Percentiles rank a stretch among this genome's conserved stretches.
phyloP scores from a whole-genome alignment of 768 basidiomycete genomes.

The Pilatotrama ljubarskyi region DNA sequence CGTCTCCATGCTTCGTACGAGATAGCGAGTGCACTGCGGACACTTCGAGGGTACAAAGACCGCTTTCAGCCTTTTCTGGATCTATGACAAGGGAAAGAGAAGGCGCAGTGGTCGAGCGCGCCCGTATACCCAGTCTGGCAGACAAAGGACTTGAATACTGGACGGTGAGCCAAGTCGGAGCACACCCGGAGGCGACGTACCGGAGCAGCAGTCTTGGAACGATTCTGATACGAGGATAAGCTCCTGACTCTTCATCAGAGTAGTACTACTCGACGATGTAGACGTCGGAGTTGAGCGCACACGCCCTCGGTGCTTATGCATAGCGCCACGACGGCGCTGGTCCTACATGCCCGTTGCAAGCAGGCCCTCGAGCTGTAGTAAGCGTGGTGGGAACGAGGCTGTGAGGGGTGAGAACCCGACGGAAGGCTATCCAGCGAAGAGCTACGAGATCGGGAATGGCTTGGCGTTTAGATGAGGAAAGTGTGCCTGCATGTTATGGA shows the following conservation, averaged over 20 bases:
- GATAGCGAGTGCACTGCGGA: background rate
- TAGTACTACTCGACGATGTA: background rate
- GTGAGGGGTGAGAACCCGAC: slow-evolving; percentile 14
- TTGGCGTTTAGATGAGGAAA: slow-evolving; percentile 14
- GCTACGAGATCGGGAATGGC: slow-evolving; percentile 1
- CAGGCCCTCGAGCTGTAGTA: background rate
- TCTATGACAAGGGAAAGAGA: background rate
- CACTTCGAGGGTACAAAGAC: background rate
- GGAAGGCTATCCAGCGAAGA: background rate
- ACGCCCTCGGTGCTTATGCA: background rate
- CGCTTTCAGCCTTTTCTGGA: background rate
- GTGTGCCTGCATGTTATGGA: background rate
- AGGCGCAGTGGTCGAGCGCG: background rate
- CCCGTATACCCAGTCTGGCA: background rate
- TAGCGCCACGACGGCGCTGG: background rate
- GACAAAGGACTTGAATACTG: background rate
- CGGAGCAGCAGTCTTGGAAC: background rate
- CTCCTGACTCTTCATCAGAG: background rate
- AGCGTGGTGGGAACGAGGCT: slow-evolving; percentile 16
- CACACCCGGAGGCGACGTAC: background rate
- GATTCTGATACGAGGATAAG: background rate
- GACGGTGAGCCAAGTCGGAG: background rate
- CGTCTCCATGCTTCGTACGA: background rate
- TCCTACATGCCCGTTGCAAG: background rate
- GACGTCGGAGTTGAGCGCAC: background rate